Evolutionary conservation across 2,329 filamentous ascomycete genomes (phyloP), one percentile per base, ranked within the genome.

Genomic region (Fusarium buharicum): DNA sequence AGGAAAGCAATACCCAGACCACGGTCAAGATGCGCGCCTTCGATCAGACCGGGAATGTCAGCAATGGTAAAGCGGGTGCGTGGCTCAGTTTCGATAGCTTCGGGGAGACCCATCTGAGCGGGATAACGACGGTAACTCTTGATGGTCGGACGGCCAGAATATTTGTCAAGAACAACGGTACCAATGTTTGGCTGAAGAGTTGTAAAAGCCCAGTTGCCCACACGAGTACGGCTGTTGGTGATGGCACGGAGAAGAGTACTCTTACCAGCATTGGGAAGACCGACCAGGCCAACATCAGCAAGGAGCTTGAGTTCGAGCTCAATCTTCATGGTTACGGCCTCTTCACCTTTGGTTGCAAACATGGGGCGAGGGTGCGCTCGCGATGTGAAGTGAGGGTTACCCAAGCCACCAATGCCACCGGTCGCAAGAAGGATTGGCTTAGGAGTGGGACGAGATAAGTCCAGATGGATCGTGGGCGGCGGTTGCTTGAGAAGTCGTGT

Each of bases 141-240:
- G 40, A 84, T 75, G 6, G 78, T 52, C 2, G 93, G 92, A 0
- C 91, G 86, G 3, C 93, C 92, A 55, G 87, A 88, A 78, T 95
- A 86, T 73, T 93, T 86, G 75, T 99, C 95, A 11, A 99, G 84
- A 13, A 98, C 90, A 7, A 99, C 92, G 1, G 95, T 99, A 46
- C 95, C 95, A 50, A 99, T 96, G 68, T 96, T 97, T 3, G 95
- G 95, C 67, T 93, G 90, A 9, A 99, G 82, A 0, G 95, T 99
- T 4, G 95, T 99, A 75, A 99, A 99, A 10, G 93, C 94, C 95
- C 95, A 99, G 74, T 91, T 89, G 36, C 95, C 95, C 27, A 99
- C 88, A 34, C 95, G 86, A 2, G 95, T 92, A 57, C 93, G 89
- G 73, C 91, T 96, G 74, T 93, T 93, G 69, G 89, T 96, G 69